Conservation (phyloP, 2,329 filamentous ascomycete genomes). For the Pyrenochaeta sp. region DNA sequence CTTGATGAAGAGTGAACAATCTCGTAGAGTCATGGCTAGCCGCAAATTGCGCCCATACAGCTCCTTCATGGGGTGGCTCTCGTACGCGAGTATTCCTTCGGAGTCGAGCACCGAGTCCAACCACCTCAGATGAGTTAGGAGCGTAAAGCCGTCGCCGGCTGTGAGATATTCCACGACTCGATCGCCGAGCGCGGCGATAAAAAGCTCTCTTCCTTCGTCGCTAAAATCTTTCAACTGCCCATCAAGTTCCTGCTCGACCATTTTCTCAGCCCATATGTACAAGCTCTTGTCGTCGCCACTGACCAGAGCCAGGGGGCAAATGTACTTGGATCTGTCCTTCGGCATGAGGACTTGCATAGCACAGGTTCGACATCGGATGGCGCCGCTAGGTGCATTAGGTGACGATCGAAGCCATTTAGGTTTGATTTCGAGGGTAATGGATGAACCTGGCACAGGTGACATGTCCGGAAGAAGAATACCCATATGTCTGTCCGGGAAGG, state of each 20-base stretch:
- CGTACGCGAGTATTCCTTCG: constrained; percentile 32
- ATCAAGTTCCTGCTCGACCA: constrained; percentile 16
- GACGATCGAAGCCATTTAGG: constrained; percentile 59
- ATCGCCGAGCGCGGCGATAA: constrained; percentile 10
- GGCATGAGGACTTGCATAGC: constrained; percentile 50
- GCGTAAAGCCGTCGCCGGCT: constrained; percentile 38
- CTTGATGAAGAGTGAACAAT: constrained; percentile 55
- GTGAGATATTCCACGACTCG: constrained; percentile 34
- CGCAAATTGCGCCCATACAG: constrained; percentile 28
- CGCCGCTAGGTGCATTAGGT: constrained; percentile 50
- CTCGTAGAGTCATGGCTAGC: constrained; percentile 57
- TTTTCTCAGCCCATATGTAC: constrained; percentile 18
- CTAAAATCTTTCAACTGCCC: neutral
- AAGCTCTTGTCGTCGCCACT: constrained; percentile 30
- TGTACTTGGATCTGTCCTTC: constrained; percentile 24
- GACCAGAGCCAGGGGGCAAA: constrained; percentile 53
- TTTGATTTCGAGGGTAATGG: constrained; percentile 53
- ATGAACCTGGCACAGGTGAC: constrained; percentile 26
- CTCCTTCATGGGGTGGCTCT: neutral
- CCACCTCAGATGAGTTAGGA: constrained; percentile 48
- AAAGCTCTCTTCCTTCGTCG: constrained; percentile 1
- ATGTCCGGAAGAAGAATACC: constrained; percentile 44
- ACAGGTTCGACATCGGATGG: constrained; percentile 56
- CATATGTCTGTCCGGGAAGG: constrained; percentile 3
- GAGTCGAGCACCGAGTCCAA: constrained; percentile 51